Conservation (phyloP, 108 stramenopile species). For the Nitzschia sp. region DNA sequence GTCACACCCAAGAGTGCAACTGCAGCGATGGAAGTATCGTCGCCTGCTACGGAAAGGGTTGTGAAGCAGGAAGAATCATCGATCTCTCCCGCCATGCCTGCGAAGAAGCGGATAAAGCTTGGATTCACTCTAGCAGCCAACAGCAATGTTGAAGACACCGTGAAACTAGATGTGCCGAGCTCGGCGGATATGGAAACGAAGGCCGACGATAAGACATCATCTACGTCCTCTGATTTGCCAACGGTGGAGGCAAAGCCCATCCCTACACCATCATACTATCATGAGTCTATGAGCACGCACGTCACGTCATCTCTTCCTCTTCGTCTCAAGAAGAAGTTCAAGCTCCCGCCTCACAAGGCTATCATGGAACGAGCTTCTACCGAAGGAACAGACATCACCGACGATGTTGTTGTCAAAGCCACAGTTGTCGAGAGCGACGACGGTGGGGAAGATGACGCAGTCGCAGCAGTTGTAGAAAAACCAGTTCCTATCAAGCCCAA, state of each 20-base stretch:
- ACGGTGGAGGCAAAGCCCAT: conserved; percentile 2
- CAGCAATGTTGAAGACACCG: not conserved
- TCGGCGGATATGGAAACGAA: not conserved
- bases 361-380: conserved; percentile 8
- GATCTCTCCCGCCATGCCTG: not conserved
- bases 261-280: too few species aligned
- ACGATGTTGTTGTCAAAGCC: conserved; percentile 9
- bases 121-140: not conserved
- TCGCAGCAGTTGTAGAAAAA: conserved; percentile 4
- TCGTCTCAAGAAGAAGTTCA: not conserved
- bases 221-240: not conserved
- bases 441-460: conserved; percentile 29
- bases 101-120: conserved; percentile 7
- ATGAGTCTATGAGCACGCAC: too few species aligned
- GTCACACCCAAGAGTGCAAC: not conserved
- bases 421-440: conserved; percentile 41
- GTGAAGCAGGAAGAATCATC: not conserved
- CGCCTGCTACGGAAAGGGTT: not conserved
- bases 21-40: not conserved
- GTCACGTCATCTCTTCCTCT: not conserved
- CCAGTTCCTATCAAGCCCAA: not conserved
- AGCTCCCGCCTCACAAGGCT: not conserved
- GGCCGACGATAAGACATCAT: not conserved
- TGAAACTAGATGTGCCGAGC: not conserved
- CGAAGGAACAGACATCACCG: not conserved